These are phyloP conservation scores for Phytophthora tentaculata DNA, from an alignment of 352 stramenopile genomes.

Conservation along the genomic window DNA sequence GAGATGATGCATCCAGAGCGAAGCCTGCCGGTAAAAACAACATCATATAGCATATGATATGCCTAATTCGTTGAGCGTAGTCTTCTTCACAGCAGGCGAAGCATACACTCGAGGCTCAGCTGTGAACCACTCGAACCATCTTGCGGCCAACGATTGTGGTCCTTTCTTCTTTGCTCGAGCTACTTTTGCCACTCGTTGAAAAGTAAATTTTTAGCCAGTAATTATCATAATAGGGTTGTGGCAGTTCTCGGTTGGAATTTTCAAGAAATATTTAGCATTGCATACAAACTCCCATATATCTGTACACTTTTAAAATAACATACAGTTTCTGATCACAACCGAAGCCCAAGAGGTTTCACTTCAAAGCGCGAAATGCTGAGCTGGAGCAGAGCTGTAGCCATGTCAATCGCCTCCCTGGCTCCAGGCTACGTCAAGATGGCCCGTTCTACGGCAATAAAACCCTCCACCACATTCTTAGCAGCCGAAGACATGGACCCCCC, in stretches of 20 bases:
- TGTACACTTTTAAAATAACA: conserved; percentile 1
- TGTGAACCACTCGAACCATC: too few species aligned
- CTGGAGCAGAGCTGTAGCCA: not conserved
- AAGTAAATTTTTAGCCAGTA: too few species aligned
- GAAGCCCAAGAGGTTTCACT: not conserved
- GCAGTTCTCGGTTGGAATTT: not conserved
- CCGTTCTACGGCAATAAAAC: not conserved
- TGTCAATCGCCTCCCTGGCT: conserved; percentile 1
- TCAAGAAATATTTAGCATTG: not conserved
- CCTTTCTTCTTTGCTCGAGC: too few species aligned
- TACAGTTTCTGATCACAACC: not conserved
- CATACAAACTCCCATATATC: not conserved
- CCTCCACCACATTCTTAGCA: not conserved
- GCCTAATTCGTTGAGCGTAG: too few species aligned
- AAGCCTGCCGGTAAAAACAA: too few species aligned
- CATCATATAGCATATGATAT: too few species aligned
- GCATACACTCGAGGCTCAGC: too few species aligned
- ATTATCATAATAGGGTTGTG: too few species aligned
- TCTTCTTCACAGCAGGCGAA: too few species aligned
- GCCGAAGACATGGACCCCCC: not conserved
- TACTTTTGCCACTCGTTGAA: too few species aligned
- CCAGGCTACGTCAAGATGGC: not conserved
- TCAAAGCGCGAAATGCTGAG: not conserved
- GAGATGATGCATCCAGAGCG: too few species aligned
- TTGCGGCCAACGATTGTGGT: too few species aligned